Percentiles rank a stretch among this genome's conserved stretches.
Evolutionary conservation across 306 rosid genomes (phyloP).

Genomic region (Citrullus amarus): DNA sequence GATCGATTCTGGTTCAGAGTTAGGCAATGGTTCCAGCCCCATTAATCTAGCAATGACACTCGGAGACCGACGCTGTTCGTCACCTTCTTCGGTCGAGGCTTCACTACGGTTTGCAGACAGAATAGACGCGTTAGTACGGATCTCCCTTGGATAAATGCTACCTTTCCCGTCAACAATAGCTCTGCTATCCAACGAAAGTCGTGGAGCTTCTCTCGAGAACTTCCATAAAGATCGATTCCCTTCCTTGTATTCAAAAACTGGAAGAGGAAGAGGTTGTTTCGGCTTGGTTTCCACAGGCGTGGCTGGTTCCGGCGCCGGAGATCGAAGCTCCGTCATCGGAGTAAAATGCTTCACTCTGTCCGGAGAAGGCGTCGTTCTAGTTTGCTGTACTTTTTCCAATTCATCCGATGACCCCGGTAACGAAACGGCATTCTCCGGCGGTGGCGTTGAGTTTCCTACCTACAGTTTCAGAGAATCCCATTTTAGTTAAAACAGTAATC

Average conservation of each 20-base stretch:
- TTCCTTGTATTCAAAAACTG: conserved; percentile 59
- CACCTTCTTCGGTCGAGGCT: conserved; percentile 14
- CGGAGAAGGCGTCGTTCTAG: conserved; percentile 32
- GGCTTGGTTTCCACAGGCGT: conserved; percentile 7
- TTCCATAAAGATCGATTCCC: conserved; percentile 79
- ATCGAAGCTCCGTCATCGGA: conserved; percentile 21
- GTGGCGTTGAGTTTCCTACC: conserved; percentile 26
- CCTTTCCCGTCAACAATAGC: conserved; percentile 77
- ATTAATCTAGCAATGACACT: conserved; percentile 85
- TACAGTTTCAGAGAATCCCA: neutral
- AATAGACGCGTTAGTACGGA: conserved; percentile 38
- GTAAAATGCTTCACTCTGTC: conserved; percentile 24
- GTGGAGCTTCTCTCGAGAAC: conserved; percentile 80
- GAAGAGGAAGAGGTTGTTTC: conserved; percentile 39
- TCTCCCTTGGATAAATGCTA: conserved; percentile 47
- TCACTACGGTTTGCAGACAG: conserved; percentile 20
- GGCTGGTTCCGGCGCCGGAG: conserved; percentile 16
- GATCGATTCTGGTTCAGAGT: conserved; percentile 36
- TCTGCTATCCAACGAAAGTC: conserved; percentile 86
- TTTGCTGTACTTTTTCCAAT: conserved; percentile 16
- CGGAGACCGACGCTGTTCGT: conserved; percentile 64
- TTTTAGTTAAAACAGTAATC: neutral
- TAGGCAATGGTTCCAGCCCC: conserved; percentile 67
- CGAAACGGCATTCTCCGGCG: conserved; percentile 11
- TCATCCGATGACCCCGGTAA: conserved; percentile 23